phyloP scores from a whole-genome alignment of 2,329 filamentous ascomycete genomes.

The Aspergillus sojae region DNA sequence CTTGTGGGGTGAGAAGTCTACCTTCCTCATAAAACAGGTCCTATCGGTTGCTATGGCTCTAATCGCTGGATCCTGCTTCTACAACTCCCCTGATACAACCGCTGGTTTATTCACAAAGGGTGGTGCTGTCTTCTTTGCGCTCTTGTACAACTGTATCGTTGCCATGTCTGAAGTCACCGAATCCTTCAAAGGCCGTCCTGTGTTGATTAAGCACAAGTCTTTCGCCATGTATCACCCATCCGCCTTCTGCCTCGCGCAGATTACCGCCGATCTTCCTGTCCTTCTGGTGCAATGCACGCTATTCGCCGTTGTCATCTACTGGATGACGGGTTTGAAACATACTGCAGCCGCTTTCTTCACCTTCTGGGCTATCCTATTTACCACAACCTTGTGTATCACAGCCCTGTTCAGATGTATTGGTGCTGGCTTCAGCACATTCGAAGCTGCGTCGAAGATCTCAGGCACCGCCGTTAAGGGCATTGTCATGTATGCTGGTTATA shows the following conservation, averaged over 20 bases:
- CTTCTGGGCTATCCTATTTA: slow-evolving; percentile 59
- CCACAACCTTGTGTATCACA: slow-evolving; percentile 54
- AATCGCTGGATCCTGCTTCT: slow-evolving; percentile 69
- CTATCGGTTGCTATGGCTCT: slow-evolving; percentile 62
- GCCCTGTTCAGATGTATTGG: slow-evolving; percentile 61
- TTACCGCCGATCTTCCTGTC: slow-evolving; percentile 54
- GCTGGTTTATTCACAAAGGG: slow-evolving; percentile 65
- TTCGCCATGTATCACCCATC: slow-evolving; percentile 62
- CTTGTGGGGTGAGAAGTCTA: slow-evolving; percentile 65
- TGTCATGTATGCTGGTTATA: slow-evolving; percentile 47
- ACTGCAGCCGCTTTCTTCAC: slow-evolving; percentile 63
- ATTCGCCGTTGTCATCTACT: slow-evolving; percentile 65
- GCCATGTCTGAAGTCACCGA: slow-evolving; percentile 69
- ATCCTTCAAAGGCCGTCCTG: slow-evolving; percentile 63
- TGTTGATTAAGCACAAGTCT: slow-evolving; percentile 61
- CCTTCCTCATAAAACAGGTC: slow-evolving; percentile 64
- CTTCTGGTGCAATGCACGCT: slow-evolving; percentile 62
- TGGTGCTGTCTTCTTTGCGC: slow-evolving; percentile 65
- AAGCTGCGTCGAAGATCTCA: slow-evolving; percentile 59
- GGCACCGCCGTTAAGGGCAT: slow-evolving; percentile 40
- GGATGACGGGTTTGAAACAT: slow-evolving; percentile 61
- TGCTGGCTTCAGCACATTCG: slow-evolving; percentile 59
- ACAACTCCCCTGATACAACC: slow-evolving; percentile 61
- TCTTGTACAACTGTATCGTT: slow-evolving; percentile 64
- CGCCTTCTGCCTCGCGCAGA: slow-evolving; percentile 48